Base-by-base conservation (phyloP, 768 basidiomycete species). In the Boletus vinaceobasis region DNA sequence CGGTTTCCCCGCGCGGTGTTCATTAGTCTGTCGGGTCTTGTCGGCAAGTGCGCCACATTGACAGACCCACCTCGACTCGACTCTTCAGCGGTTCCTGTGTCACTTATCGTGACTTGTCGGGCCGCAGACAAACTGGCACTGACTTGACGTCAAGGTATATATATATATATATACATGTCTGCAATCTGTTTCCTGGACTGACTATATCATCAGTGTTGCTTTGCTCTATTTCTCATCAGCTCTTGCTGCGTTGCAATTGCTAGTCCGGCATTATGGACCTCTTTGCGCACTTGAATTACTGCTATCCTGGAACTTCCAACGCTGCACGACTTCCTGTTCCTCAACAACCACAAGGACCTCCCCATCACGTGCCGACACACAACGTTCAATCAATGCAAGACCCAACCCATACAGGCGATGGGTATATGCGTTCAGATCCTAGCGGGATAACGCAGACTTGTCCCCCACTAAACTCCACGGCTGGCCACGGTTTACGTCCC, bases 61-160 rank as follows among this genome's bases (percentile, higher is more conserved):
- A 36, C 35, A 15, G 7, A 53, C 53, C 48, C 26, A 43, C 44
- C 29, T 46, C 39, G 39, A 21, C 42, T 33, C 40, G 32, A 19
- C 17, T 17, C 46, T 50, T 44, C 49, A 42, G 31, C n/a, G 5
- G 15, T 33, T 40, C 33, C 53, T 21, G 37, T 44, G 45, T 37
- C 39, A 23, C 26, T 37, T 9, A 32, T 47, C 26, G 50, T 48
- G 40, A 50, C 40, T 32, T 35, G 39, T 26, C 31, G 27, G 35
- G 31, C 13, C 15, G 47, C 33, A 37, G 23, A 51, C 39, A 19
- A 49, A 5, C 31, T 14, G 23, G 23, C 23, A 19, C 37, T 19
- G 40, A 32, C 29, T 40, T 53, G 47, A 36, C 46, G 32, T 39
- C 14, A 48, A 58, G 61, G 66, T 66, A 62, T 57, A 48, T 60